Conservation (phyloP, 2,329 filamentous ascomycete species). For the Colletotrichum aenigma region DNA sequence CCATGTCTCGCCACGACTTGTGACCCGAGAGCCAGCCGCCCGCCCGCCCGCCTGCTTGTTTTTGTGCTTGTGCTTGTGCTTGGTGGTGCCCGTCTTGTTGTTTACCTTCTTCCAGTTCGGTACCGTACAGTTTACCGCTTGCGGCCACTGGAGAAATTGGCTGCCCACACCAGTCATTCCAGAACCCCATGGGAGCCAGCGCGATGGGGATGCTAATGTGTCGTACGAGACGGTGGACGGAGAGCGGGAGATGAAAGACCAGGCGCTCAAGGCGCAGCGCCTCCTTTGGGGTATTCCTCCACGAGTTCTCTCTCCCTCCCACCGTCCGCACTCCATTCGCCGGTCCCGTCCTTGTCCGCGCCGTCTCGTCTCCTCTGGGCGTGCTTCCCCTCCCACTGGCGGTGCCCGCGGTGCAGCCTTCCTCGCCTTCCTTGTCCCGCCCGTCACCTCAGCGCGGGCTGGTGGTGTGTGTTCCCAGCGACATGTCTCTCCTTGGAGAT, state of each 20-base stretch:
- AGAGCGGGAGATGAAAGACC: constrained; percentile 10
- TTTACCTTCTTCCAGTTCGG: background rate
- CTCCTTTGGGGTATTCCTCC: background rate
- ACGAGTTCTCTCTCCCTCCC: background rate
- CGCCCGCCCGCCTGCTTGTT: background rate
- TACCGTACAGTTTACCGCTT: background rate
- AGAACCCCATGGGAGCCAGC: constrained; percentile 8
- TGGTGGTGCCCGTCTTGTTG: background rate
- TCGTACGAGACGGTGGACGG: background rate
- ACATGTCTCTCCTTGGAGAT: constrained; percentile 12
- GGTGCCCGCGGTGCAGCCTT: background rate
- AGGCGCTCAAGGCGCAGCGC: background rate
- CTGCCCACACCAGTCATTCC: constrained; percentile 18
- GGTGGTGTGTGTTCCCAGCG: background rate
- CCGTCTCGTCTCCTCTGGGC: background rate
- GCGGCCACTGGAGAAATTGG: constrained; percentile 14
- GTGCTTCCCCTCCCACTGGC: background rate
- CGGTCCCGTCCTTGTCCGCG: background rate
- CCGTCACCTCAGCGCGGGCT: background rate
- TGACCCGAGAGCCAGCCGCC: background rate
- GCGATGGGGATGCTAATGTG: background rate
- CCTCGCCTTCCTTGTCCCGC: background rate
- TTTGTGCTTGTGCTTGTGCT: background rate
- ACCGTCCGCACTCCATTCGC: background rate
- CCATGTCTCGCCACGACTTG: background rate